Evolutionary conservation across 208 protist genomes (phyloP).

Genomic region (Leishmania guyanensis): DNA sequence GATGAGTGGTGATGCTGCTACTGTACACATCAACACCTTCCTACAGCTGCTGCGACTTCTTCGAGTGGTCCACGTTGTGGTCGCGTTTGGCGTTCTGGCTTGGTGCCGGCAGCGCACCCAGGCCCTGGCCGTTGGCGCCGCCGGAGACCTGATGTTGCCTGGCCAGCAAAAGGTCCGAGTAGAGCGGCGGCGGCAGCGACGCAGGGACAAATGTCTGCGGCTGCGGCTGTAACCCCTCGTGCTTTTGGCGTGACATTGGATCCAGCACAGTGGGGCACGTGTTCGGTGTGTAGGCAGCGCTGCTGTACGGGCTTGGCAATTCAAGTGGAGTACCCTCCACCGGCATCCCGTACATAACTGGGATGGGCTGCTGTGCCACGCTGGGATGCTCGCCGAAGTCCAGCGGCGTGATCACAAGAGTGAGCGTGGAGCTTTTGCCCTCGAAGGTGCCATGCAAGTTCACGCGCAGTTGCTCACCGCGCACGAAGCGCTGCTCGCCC

Average conservation of each 20-base stretch:
- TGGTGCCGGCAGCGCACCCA: slow-evolving; percentile 1
- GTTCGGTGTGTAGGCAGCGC: slow-evolving; percentile 34
- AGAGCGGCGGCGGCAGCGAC: slow-evolving; percentile 31
- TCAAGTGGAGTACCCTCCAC: slow-evolving; percentile 36
- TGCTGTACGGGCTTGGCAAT: slow-evolving; percentile 32
- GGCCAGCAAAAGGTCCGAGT: slow-evolving; percentile 7
- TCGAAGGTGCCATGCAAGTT: slow-evolving; percentile 54
- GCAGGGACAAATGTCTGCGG: not conserved
- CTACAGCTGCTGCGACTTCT: slow-evolving; percentile 25
- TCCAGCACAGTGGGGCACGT: slow-evolving; percentile 12
- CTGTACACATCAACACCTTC: not conserved
- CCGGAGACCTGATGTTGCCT: not conserved
- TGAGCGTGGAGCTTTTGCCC: slow-evolving; percentile 34
- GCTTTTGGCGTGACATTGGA: slow-evolving; percentile 3
- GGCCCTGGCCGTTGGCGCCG: not conserved
- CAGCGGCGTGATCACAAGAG: slow-evolving; percentile 29
- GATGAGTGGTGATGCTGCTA: not conserved
- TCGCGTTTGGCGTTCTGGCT: not conserved
- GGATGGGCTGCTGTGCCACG: not conserved
- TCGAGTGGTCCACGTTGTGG: slow-evolving; percentile 10
- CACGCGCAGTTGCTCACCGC: slow-evolving; percentile 27
- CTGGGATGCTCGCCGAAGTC: slow-evolving; percentile 37
- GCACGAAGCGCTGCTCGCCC: slow-evolving; percentile 33
- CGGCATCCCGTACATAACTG: slow-evolving; percentile 16
- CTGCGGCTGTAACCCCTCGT: slow-evolving; percentile 1